Conservation (phyloP, 2,329 filamentous ascomycete species). For the Fusarium agapanthi region DNA sequence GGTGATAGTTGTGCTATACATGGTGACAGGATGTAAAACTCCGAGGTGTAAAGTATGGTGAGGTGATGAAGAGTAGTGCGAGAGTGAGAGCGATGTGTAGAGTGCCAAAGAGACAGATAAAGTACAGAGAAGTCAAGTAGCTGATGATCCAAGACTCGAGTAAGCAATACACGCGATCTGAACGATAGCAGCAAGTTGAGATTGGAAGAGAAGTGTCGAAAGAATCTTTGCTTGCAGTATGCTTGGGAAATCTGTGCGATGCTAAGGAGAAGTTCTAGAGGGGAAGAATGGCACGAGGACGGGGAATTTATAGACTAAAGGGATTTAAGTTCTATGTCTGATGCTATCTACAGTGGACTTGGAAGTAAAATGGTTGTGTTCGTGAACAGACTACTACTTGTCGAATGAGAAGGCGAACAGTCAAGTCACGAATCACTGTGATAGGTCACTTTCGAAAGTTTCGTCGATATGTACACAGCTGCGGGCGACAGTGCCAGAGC, state of each 20-base stretch:
- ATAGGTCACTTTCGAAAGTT: background rate
- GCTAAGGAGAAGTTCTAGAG: background rate
- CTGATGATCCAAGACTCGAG: background rate
- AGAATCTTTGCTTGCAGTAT: background rate
- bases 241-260: background rate
- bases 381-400: fast-evolving
- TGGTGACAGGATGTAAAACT: background rate
- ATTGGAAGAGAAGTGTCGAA: background rate
- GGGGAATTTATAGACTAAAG: background rate
- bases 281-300: fast-evolving
- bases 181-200: background rate
- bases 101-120: too few relatives aligned
- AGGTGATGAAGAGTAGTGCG: too few relatives aligned
- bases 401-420: background rate
- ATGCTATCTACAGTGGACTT: background rate
- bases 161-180: too few relatives aligned
- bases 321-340: background rate
- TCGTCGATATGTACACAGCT: background rate
- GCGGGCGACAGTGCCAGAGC: background rate
- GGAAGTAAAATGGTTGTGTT: background rate
- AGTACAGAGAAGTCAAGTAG: background rate
- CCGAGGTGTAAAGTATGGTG: background rate
- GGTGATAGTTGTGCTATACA: background rate
- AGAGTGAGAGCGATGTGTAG: background rate
- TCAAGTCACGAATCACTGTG: background rate